These are phyloP conservation scores for Calocybe cyanea DNA, from an alignment of 768 basidiomycete genomes.

Conservation along the genomic window DNA sequence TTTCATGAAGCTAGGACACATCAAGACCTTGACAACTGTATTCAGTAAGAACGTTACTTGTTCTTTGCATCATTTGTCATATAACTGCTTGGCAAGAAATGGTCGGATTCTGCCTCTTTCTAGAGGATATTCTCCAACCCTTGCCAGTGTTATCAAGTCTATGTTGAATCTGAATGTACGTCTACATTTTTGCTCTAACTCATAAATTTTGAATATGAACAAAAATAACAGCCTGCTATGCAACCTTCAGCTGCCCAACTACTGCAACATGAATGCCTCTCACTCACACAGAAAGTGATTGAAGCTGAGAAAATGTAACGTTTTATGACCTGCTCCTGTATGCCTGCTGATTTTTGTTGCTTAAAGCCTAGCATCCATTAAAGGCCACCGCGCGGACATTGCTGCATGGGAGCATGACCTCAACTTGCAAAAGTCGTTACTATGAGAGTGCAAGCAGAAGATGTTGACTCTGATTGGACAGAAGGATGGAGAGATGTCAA, in stretches of 20 bases:
- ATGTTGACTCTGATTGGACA: slow-evolving; percentile 42
- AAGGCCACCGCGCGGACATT: slow-evolving; percentile 54
- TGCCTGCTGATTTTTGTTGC: not conserved
- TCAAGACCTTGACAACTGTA: slow-evolving; percentile 74
- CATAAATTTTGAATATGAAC: slow-evolving; percentile 4
- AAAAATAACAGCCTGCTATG: slow-evolving; percentile 72
- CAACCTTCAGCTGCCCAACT: slow-evolving; percentile 79
- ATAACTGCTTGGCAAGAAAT: slow-evolving; percentile 42
- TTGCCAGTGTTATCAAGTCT: slow-evolving; percentile 73
- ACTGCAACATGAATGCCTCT: slow-evolving; percentile 74
- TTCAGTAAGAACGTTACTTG: slow-evolving; percentile 49
- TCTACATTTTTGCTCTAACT: not conserved
- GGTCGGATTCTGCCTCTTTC: slow-evolving; percentile 90
- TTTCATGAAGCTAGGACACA: slow-evolving; percentile 94
- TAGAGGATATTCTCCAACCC: slow-evolving; percentile 70
- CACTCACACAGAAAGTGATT: slow-evolving; percentile 64
- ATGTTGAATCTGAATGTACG: slow-evolving; percentile 83
- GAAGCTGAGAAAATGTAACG: slow-evolving; percentile 78
- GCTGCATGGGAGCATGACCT: slow-evolving; percentile 62
- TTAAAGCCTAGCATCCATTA: slow-evolving; percentile 59
- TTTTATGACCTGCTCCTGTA: not conserved
- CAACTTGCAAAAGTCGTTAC: slow-evolving; percentile 46
- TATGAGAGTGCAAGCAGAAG: slow-evolving; percentile 54
- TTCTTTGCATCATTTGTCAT: not conserved
- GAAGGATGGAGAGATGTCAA: slow-evolving; percentile 58